phyloP scores from a whole-genome alignment of 2,329 filamentous ascomycete species.

The Neodidymelliopsis sp. region DNA sequence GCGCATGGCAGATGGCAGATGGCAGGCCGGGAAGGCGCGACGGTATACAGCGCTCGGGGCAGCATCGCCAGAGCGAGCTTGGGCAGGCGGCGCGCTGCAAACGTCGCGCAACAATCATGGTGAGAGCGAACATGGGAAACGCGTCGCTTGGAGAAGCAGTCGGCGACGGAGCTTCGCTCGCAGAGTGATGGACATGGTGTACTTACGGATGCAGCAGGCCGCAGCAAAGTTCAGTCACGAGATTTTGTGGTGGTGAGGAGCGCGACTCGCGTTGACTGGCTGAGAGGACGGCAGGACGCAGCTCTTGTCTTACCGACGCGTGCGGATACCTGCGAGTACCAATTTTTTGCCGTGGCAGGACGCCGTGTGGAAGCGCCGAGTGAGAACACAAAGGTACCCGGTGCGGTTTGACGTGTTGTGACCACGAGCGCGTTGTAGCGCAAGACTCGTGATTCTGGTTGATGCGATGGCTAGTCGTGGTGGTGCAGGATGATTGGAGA shows the following conservation, averaged over 20 bases:
- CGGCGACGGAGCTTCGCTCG: constrained; percentile 19
- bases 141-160: constrained; percentile 12
- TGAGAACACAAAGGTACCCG: constrained; percentile 25
- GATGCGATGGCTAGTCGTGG: constrained; percentile 27
- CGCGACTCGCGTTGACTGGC: constrained; percentile 35
- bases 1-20: too few relatives aligned
- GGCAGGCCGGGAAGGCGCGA: constrained; percentile 19
- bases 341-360: constrained; percentile 21
- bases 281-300: constrained; percentile 21
- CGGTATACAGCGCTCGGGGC: constrained; percentile 16
- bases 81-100: constrained; percentile 11
- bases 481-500: constrained; percentile 41
- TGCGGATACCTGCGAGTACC: constrained; percentile 16
- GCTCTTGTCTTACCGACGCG: constrained; percentile 30
- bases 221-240: constrained; percentile 46
- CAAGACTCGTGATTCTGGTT: constrained; percentile 34
- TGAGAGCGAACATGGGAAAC: constrained; percentile 7
- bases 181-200: constrained; percentile 21
- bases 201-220: constrained; percentile 46
- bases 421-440: constrained; percentile 35
- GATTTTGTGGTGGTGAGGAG: constrained; percentile 41
- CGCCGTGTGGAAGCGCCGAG: constrained; percentile 24
- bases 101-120: constrained; percentile 10
- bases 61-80: constrained; percentile 4
- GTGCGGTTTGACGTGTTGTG: constrained; percentile 23